Base-by-base conservation (phyloP, 495 filamentous ascomycete genomes). In the Bacidia rubella region DNA sequence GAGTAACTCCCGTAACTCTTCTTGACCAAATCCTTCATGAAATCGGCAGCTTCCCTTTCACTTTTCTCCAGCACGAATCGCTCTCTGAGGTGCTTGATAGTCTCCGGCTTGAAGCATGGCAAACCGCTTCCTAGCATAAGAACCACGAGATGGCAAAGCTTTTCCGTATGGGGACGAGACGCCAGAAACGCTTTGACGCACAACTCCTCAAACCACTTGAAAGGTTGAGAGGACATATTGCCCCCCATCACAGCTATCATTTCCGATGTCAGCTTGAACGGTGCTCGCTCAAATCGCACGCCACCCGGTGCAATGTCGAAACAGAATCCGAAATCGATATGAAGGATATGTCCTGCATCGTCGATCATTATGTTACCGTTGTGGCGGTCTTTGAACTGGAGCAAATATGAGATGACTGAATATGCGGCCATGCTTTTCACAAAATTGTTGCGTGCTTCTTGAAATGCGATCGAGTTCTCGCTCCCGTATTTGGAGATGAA, bases 341-440 rank as follows among this genome's bases (percentile, higher is more conserved):
- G 93, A 19, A 99, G 81, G 63, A 99, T 95, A 67, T 97, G 92
- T 3, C 93, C 93, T 1, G 83, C 85, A 60, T 95, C 90, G 62
- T 97, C 88, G 40, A 99, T 77, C 93, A 99, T 97, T 70, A 99
- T 97, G 68, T 99, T 99, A 40, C 93, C 93, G 64, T 99, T 99
- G 67, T 99, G 93, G 3, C 93, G 80, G 66, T 99, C 93, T 67
- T 99, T 99, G 80, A 99, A 95, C 62, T 99, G 94, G 24, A 99
- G 72, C 7, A 99, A 74, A 67, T 93, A 97, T 0, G 87, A 92
- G 49, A 97, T 96, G 53, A 97, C 82, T n/a, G 87, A 95, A 67
- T 99, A 97, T n/a, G 90, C 92, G 2, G 93, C 93, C 93, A 99
- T 97, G 69, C 87, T 95, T 74, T 97, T 97, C 61, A 99, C 89